These are phyloP conservation scores for Pichia pseudocactophila DNA, from an alignment of 805 yeast species.

Conservation along the genomic window DNA sequence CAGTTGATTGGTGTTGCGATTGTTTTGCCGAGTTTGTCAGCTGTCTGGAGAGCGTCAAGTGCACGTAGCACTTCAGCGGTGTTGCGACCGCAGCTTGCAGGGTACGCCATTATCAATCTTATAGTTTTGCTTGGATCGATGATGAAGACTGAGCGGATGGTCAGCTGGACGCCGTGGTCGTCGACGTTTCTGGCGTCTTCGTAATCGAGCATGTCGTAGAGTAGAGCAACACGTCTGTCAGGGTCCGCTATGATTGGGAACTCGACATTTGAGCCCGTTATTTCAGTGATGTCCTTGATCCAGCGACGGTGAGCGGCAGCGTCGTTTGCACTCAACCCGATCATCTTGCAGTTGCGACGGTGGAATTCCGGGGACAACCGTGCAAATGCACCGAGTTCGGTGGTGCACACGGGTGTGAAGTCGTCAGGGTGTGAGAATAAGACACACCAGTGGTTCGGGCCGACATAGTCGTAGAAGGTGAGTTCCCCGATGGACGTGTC, in stretches of 20 bases:
- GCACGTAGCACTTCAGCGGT: slow-evolving; percentile 67
- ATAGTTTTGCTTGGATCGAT: slow-evolving; percentile 61
- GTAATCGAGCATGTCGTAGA: slow-evolving; percentile 63
- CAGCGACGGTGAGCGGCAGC: slow-evolving; percentile 54
- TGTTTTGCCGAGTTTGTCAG: slow-evolving; percentile 41
- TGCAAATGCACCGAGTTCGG: slow-evolving; percentile 71
- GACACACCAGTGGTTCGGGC: slow-evolving; percentile 48
- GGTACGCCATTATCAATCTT: slow-evolving; percentile 56
- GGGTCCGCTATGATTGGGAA: slow-evolving; percentile 69
- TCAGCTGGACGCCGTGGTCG: slow-evolving; percentile 54
- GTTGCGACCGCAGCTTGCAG: slow-evolving; percentile 69
- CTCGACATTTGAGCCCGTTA: slow-evolving; percentile 46
- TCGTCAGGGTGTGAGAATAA: slow-evolving; percentile 73
- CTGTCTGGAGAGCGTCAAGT: slow-evolving; percentile 58
- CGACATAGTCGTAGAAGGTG: slow-evolving; percentile 55
- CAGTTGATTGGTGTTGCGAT: slow-evolving; percentile 63
- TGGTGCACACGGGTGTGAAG: slow-evolving; percentile 73
- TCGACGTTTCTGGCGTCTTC: slow-evolving; percentile 62
- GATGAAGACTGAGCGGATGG: slow-evolving; percentile 63
- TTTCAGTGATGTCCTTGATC: slow-evolving; percentile 66
- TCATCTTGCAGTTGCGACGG: slow-evolving; percentile 54
- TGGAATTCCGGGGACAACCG: slow-evolving; percentile 61
- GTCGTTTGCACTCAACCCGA: slow-evolving; percentile 61
- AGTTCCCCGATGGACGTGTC: slow-evolving; percentile 57
- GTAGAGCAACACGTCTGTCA: slow-evolving; percentile 47